Evolutionary conservation across 352 stramenopile genomes (phyloP).

Genomic region (Blastocystis sp.): DNA sequence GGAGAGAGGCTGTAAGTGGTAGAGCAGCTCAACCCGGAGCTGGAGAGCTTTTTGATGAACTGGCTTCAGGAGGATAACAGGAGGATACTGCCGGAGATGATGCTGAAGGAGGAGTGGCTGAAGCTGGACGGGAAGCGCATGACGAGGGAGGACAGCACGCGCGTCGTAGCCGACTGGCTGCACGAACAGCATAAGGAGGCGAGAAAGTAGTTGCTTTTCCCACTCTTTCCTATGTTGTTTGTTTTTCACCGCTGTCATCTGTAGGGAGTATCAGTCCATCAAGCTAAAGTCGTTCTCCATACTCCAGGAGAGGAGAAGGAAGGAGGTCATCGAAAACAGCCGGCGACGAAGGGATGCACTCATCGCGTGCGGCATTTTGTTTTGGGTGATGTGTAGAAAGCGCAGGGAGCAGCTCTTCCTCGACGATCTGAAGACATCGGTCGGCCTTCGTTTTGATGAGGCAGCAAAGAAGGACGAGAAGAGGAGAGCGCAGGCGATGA

Average conservation of each 20-base stretch:
- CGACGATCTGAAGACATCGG: background rate
- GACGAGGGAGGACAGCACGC: conserved; percentile 33
- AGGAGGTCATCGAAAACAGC: background rate
- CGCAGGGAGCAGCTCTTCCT: conserved; percentile 33
- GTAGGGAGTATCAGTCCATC: background rate
- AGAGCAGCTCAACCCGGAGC: conserved; percentile 44
- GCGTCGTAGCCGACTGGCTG: conserved; percentile 35
- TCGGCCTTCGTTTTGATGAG: background rate
- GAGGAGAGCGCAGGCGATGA: conserved; percentile 6
- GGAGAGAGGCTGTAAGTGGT: background rate
- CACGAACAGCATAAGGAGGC: background rate
- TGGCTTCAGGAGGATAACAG: conserved; percentile 41
- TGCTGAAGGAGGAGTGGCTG: conserved; percentile 36
- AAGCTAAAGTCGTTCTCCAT: conserved; percentile 56
- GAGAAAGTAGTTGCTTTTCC: background rate
- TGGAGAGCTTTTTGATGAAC: conserved; percentile 48
- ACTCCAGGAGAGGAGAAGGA: conserved; percentile 45
- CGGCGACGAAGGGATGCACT: conserved; percentile 1
- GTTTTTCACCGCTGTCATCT: background rate
- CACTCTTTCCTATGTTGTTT: background rate
- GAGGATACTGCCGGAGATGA: conserved; percentile 34
- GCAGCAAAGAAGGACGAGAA: background rate
- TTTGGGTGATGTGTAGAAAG: conserved; percentile 11
- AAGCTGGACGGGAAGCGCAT: conserved; percentile 17
- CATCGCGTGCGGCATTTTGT: background rate